These are phyloP conservation scores for Apiotrichum domesticum DNA, from an alignment of 1,284 basidiomycete genomes.

Conservation along the genomic window DNA sequence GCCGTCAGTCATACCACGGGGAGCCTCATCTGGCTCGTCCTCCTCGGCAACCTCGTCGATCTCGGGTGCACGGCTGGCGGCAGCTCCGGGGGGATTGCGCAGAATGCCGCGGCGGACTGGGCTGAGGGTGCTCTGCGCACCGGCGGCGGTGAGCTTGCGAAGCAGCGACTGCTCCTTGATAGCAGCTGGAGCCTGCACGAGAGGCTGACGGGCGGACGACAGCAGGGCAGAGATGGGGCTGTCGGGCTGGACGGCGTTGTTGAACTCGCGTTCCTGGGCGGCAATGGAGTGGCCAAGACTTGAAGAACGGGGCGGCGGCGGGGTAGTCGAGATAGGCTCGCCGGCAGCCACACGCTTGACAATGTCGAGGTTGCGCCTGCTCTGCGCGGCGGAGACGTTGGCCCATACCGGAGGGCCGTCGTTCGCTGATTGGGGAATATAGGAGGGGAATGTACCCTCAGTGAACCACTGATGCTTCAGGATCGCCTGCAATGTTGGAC, in stretches of 20 bases:
- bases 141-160: slow-evolving; percentile 51
- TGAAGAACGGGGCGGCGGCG: slow-evolving; percentile 5
- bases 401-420: slow-evolving; percentile 69
- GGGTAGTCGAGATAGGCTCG: slow-evolving; percentile 17
- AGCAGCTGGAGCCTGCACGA: slow-evolving; percentile 59
- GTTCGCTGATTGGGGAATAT: slow-evolving; percentile 71
- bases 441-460: slow-evolving; percentile 69
- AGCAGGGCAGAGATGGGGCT: slow-evolving; percentile 89
- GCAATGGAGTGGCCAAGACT: slow-evolving; percentile 52
- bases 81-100: slow-evolving; percentile 1
- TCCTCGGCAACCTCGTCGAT: slow-evolving; percentile 50
- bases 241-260: slow-evolving; percentile 88
- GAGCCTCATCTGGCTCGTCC: slow-evolving; percentile 16
- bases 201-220: slow-evolving; percentile 74
- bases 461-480: slow-evolving; percentile 81
- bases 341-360: slow-evolving; percentile 39
- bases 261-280: slow-evolving; percentile 91
- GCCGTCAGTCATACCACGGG: slow-evolving; percentile 21
- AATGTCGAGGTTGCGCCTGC: slow-evolving; percentile 61
- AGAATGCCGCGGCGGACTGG: slow-evolving; percentile 37
- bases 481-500: slow-evolving; percentile 80
- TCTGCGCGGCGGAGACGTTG: slow-evolving; percentile 58
- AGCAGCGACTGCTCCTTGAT: slow-evolving; percentile 55
- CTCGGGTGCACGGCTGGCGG: slow-evolving; percentile 51
- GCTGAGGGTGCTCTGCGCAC: slow-evolving; percentile 39